These are phyloP conservation scores for Starmerella stigmatis DNA, from an alignment of 805 yeast species.

Conservation along the genomic window DNA sequence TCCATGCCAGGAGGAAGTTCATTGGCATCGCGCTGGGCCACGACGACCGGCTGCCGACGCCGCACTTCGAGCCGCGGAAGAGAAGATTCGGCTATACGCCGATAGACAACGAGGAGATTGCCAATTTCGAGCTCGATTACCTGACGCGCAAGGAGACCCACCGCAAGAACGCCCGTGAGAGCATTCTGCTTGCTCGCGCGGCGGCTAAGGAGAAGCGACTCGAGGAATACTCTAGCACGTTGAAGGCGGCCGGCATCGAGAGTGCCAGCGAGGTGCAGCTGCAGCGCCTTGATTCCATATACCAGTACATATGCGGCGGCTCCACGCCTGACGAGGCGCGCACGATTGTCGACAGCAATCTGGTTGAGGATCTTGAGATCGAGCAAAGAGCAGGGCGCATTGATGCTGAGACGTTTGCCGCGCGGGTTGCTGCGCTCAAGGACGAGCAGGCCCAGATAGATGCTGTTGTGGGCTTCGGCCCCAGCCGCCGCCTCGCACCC, in stretches of 20 bases:
- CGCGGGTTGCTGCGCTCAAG: conserved; percentile 28
- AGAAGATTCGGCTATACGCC: conserved; percentile 71
- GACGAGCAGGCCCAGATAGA: conserved; percentile 34
- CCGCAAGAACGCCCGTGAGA: conserved; percentile 43
- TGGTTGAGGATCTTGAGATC: conserved; percentile 32
- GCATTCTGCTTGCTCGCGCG: conserved; percentile 36
- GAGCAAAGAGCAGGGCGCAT: conserved; percentile 29
- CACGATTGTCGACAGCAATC: conserved; percentile 45
- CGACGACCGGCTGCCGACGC: conserved; percentile 62
- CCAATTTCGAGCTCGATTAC: conserved; percentile 48
- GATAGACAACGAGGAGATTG: conserved; percentile 41
- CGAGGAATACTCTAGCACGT: conserved; percentile 28
- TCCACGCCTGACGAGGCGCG: conserved; percentile 45
- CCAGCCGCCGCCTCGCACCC: conserved; percentile 30
- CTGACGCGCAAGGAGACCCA: conserved; percentile 60
- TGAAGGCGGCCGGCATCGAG: conserved; percentile 27
- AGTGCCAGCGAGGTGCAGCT: conserved; percentile 30
- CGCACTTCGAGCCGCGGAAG: conserved; percentile 79
- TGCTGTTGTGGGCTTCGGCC: conserved; percentile 30
- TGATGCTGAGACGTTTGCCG: conserved; percentile 31
- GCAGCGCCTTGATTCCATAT: conserved; percentile 44
- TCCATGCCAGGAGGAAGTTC: conserved; percentile 85
- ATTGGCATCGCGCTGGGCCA: conserved; percentile 73
- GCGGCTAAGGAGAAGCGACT: conserved; percentile 31
- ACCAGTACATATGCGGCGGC: conserved; percentile 52